Conservation (phyloP, 257 asterid species). For the Nyctanthes arbortristis region DNA sequence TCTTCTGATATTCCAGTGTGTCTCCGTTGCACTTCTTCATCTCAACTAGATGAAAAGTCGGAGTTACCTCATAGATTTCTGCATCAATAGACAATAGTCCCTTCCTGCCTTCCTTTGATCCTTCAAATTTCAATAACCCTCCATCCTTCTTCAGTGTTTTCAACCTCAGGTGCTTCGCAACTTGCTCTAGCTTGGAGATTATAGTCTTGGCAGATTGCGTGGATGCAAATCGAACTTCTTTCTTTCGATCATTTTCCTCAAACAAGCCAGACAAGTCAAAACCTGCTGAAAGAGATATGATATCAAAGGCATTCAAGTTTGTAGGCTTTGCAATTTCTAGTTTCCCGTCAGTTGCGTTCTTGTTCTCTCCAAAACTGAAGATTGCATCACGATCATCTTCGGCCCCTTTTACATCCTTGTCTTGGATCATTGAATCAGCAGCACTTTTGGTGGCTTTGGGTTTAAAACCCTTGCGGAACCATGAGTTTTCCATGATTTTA, state of each 20-base stretch:
- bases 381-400: constrained; percentile 20
- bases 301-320: constrained; percentile 74
- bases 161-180: constrained; percentile 55
- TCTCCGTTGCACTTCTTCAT: constrained; percentile 68
- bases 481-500: constrained; percentile 66
- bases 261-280: constrained; percentile 76
- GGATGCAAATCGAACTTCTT: constrained; percentile 57
- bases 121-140: constrained; percentile 56
- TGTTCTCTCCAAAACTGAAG: constrained; percentile 15
- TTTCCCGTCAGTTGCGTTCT: constrained; percentile 14
- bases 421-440: constrained; percentile 1
- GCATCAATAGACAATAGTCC: constrained; percentile 69
- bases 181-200: constrained; percentile 64
- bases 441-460: constrained; percentile 11
- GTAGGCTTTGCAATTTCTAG: constrained; percentile 42
- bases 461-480: constrained; percentile 55
- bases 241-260: constrained; percentile 46
- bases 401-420: constrained; percentile 11
- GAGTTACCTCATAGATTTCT: constrained; percentile 62
- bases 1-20: constrained; percentile 64
- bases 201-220: constrained; percentile 53
- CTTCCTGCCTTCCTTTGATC: constrained; percentile 56
- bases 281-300: constrained; percentile 76
- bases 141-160: constrained; percentile 61
- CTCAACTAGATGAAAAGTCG: constrained; percentile 67